These are phyloP conservation scores for Termitomyces titanicus DNA, from an alignment of 768 basidiomycete species.

Conservation along the genomic window DNA sequence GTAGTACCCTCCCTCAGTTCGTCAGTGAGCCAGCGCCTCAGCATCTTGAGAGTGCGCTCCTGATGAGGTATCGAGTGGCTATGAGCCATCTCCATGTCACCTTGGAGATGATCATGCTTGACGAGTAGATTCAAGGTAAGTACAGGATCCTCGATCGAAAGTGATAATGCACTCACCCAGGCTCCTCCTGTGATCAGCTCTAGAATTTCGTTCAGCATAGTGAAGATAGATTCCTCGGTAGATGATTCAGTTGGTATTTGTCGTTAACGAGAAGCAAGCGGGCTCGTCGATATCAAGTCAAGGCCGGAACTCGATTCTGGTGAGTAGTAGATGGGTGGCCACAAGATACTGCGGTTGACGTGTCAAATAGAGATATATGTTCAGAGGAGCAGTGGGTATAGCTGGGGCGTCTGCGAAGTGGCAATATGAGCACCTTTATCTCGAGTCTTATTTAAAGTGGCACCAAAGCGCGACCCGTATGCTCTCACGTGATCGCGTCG, in stretches of 20 bases:
- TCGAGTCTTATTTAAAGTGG: too few species aligned
- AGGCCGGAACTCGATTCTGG: background rate
- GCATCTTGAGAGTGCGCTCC: background rate
- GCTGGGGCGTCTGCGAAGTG: too few species aligned
- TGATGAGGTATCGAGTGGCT: background rate
- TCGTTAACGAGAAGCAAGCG: background rate
- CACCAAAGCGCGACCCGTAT: slow-evolving; percentile 2
- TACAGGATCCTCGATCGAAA: background rate
- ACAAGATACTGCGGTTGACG: background rate
- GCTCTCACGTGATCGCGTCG: slow-evolving; percentile 3
- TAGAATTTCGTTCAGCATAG: background rate
- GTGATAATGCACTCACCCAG: background rate
- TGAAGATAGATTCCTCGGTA: background rate
- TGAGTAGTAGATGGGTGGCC: too few species aligned
- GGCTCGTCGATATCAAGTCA: background rate
- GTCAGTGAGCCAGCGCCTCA: background rate
- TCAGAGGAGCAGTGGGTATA: background rate
- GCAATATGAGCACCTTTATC: too few species aligned
- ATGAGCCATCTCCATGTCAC: background rate
- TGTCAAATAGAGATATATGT: background rate
- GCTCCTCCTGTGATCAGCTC: background rate
- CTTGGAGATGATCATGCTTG: background rate
- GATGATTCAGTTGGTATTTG: background rate
- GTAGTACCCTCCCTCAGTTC: slow-evolving; percentile 2
- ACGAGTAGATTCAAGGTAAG: background rate